phyloP scores from a whole-genome alignment of 495 filamentous ascomycete genomes.

The Penicillium manginii region DNA sequence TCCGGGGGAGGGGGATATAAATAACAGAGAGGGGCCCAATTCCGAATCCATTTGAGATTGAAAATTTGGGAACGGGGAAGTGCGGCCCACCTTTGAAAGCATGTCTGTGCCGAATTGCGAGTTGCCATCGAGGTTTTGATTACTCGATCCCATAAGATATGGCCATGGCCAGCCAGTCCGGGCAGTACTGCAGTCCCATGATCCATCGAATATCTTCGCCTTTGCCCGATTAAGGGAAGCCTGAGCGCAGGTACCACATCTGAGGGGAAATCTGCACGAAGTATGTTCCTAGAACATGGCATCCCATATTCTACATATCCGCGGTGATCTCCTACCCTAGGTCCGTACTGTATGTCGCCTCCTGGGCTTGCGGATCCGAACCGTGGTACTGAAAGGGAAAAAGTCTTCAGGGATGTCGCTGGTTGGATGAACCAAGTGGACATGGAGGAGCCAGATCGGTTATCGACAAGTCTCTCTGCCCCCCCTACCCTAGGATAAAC shows the following conservation, averaged over 20 bases:
- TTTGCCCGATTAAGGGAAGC: slow-evolving; percentile 19
- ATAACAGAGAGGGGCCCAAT: slow-evolving; percentile 17
- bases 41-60: neutral
- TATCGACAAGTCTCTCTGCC: slow-evolving; percentile 5
- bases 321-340: slow-evolving; percentile 1
- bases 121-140: slow-evolving; percentile 16
- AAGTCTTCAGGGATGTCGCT: slow-evolving; percentile 1
- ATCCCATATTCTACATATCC: too few species aligned
- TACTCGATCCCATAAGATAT: slow-evolving; percentile 34
- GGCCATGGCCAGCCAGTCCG: slow-evolving; percentile 12
- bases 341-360: neutral
- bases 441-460: neutral
- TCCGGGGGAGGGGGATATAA: slow-evolving; percentile 27
- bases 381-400: slow-evolving; percentile 15
- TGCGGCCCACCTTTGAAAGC: slow-evolving; percentile 10
- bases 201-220: slow-evolving; percentile 25
- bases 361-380: slow-evolving; percentile 11
- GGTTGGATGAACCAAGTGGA: slow-evolving; percentile 10
- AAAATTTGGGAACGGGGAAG: slow-evolving; percentile 14
- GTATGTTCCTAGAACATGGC: too few species aligned
- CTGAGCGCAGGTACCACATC: slow-evolving; percentile 6
- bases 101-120: slow-evolving; percentile 15
- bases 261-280: neutral
- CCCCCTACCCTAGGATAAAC: too few species aligned
- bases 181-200: slow-evolving; percentile 7